These are phyloP conservation scores for Neoboletus brunneissimus DNA, from an alignment of 768 basidiomycete genomes.

Conservation along the genomic window DNA sequence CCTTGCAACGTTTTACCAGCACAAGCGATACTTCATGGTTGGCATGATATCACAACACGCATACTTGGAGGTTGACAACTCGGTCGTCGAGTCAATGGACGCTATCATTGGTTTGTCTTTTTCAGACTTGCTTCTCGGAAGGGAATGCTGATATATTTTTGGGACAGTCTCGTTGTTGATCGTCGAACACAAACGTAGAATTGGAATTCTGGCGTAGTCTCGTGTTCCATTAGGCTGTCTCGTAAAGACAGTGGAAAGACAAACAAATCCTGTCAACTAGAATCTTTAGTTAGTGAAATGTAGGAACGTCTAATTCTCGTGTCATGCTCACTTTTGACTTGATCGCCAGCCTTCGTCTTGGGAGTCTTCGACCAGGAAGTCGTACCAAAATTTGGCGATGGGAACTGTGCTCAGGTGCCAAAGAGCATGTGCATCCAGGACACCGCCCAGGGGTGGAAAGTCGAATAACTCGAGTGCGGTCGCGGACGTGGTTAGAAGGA, in stretches of 20 bases:
- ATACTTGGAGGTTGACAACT: constrained; percentile 35
- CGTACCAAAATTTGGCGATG: constrained; percentile 79
- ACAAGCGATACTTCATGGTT: constrained; percentile 35
- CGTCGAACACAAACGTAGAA: constrained; percentile 29
- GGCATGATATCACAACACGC: constrained; percentile 36
- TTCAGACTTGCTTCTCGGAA: neutral
- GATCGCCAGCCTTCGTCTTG: constrained; percentile 66
- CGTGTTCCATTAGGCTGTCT: neutral
- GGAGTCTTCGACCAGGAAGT: constrained; percentile 75
- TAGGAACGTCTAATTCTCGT: neutral
- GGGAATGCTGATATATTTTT: neutral
- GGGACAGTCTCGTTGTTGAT: constrained; percentile 33
- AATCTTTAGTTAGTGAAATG: constrained; percentile 6
- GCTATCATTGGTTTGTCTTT: constrained; percentile 33
- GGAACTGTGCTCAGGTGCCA: constrained; percentile 90
- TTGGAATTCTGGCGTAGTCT: constrained; percentile 8
- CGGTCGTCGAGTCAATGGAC: constrained; percentile 34
- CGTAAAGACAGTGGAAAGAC: neutral
- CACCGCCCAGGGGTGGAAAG: constrained; percentile 74
- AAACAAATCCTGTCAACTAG: constrained; percentile 14
- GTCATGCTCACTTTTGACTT: constrained; percentile 30
- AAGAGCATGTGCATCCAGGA: constrained; percentile 86
- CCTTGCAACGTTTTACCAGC: constrained; percentile 34
- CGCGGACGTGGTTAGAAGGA: constrained; percentile 67
- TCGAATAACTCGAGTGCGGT: constrained; percentile 86